Evolutionary conservation across 2,329 filamentous ascomycete species (phyloP), one percentile per base, ranked within the genome.

Genomic region (Trichoderma sp.): DNA sequence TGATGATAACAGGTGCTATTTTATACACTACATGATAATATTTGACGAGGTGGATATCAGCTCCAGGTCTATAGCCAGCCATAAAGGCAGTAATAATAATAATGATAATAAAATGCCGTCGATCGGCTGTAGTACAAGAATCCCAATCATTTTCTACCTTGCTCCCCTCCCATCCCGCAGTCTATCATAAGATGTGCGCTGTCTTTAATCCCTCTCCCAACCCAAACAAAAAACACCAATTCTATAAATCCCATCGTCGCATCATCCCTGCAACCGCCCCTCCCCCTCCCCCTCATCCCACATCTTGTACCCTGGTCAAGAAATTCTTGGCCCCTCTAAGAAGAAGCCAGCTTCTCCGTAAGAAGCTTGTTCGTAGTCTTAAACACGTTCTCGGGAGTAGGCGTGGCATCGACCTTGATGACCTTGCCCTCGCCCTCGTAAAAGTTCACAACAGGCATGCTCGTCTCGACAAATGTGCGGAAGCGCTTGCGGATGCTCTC

Each of bases 401-500:
- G 89, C 31, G 91, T 93, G 35, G 95, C 94, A 80, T 92, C 88
- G 62, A 98, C 89, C 86, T 92, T 94, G 83, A 97, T 90, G 18
- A 98, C 95, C 82, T 92, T 92, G 80, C 90, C 91, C 85, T 95
- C 88, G 80, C 88, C 88, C 81, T 93, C 92, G 84, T 93, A 98
- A 83, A 94, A 91, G 80, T 97, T 90, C 73, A 99, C 95, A 64
- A 98, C 97, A 31, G 97, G 97, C 96, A 98, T 98, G 86, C 95
- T 98, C 2, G 95, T 98, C 85, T 98, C 95, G 80, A 97, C 88
- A 83, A 98, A 99, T 4, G 93, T 95, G 82, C 91, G 92, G 89
- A 99, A 99, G 75, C 97, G 91, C 92, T 99, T 99, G 87, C 94
- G 93, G 84, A 98, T 99, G 81, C 92, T 95, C 86, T 98, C 97